Base-by-base conservation (phyloP, 1,284 basidiomycete genomes). In the Austropuccinia psidii region DNA sequence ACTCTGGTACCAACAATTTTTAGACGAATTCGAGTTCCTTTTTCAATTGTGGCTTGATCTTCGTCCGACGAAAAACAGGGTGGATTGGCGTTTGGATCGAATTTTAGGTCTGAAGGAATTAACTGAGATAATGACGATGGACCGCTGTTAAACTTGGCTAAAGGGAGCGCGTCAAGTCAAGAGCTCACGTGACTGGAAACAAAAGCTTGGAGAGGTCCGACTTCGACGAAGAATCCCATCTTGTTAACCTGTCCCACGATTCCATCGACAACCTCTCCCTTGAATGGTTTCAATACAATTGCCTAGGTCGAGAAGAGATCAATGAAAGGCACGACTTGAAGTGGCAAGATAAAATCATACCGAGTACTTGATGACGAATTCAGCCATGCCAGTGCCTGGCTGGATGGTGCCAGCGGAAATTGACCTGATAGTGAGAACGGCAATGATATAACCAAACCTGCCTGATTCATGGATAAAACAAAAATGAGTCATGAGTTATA, bases 141-240 rank as follows among this genome's bases (percentile, higher is more conserved):
- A 54, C 39, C 61, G 73, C 11, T 27, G 47, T 47, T 49, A 31
- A 52, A 61, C 41, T 64, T 57, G 31, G 29, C 61, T 68, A 54
- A 31, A 66, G 15, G 11, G 3, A n/a, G 7, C 9, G 2, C 29
- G 37, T 31, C 50, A 50, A 57, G 29, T 47, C n/a, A 24, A 41
- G 55, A 70, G 82, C 88, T 79, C 77, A 96, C 92, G 83, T 97
- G 94, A 76, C 91, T 90, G 21, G 93, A 95, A 27, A 97, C 90
- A 80, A 96, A 96, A 65, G 93, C 91, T 50, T 88, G 87, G 76
- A 96, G 81, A 19, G 95, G 96, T 47, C 96, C 96, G 65, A 95
- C 93, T 77, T 95, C 91, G 62, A 92, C 93, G 77, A 98, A 97
- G 83, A 98, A 96, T 6, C 94, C 94, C 93, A 97, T 97, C 93